These are phyloP conservation scores for Agrostemma githago DNA, from an alignment of 148 eudicot genomes.

Conservation along the genomic window DNA sequence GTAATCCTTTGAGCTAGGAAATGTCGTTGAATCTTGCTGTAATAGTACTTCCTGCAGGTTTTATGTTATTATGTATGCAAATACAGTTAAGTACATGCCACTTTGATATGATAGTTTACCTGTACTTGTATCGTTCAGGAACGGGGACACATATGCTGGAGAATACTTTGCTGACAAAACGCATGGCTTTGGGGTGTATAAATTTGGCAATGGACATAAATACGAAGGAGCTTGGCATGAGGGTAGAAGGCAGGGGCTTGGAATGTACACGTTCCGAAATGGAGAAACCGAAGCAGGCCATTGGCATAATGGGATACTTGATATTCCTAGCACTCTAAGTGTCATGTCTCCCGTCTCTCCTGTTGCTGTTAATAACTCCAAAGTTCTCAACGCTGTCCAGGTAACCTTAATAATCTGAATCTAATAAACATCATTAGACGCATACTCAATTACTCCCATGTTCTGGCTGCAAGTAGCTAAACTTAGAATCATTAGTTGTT, in stretches of 20 bases:
- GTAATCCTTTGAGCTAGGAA: too few relatives aligned
- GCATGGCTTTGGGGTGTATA: constrained; percentile 91
- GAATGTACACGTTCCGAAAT: constrained; percentile 86
- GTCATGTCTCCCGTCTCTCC: constrained; percentile 57
- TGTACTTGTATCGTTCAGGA: constrained; percentile 35
- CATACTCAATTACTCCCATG: too few relatives aligned
- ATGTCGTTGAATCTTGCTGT: too few relatives aligned
- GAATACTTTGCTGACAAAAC: constrained; percentile 95
- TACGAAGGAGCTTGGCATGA: constrained; percentile 99
- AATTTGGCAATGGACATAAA: constrained; percentile 81
- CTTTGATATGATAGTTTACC: neutral
- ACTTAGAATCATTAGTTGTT: neutral
- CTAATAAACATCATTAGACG: too few relatives aligned
- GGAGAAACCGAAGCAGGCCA: constrained; percentile 92
- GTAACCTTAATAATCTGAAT: constrained; percentile 24
- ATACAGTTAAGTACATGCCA: neutral
- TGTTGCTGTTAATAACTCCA: constrained; percentile 84
- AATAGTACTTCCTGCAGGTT: too few relatives aligned
- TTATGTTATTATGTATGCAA: neutral
- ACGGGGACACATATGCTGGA: constrained; percentile 88
- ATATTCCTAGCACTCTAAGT: constrained; percentile 83
- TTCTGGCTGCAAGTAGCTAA: too few relatives aligned
- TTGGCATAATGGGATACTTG: constrained; percentile 86
- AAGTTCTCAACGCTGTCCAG: constrained; percentile 87
- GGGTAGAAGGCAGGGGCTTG: constrained; percentile 94